phyloP scores from a whole-genome alignment of 2,329 filamentous ascomycete species.

The Stenocarpella maydis region DNA sequence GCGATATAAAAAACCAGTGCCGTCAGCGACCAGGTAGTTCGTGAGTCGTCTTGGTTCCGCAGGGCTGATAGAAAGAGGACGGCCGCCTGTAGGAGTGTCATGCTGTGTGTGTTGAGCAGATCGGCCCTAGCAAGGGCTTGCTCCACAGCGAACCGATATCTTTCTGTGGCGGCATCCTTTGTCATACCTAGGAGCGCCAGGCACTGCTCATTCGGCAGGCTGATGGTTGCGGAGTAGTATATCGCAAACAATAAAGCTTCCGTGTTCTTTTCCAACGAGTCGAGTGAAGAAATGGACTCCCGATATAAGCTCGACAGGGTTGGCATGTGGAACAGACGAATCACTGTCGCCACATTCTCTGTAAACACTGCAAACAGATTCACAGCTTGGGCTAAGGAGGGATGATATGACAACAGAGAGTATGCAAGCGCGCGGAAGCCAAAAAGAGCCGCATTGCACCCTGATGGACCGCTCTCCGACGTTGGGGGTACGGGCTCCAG shows the following conservation, averaged over 20 bases:
- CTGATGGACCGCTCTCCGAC: background rate
- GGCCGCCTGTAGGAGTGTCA: conserved; percentile 65
- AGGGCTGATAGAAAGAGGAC: conserved; percentile 60
- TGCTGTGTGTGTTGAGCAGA: conserved; percentile 63
- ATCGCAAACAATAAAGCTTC: conserved; percentile 55
- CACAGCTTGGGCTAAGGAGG: conserved; percentile 38
- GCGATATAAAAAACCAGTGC: conserved; percentile 62
- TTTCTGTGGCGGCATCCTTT: conserved; percentile 10
- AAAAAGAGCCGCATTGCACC: conserved; percentile 40
- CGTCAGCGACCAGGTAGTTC: conserved; percentile 66
- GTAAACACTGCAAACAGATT: conserved; percentile 39
- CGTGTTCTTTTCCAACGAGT: conserved; percentile 35
- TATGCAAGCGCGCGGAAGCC: conserved; percentile 40
- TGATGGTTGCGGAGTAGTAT: conserved; percentile 61
- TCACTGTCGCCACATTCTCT: conserved; percentile 41
- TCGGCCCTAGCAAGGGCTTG: conserved; percentile 64
- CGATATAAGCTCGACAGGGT: conserved; percentile 41
- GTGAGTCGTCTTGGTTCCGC: conserved; percentile 53
- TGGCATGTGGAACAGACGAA: conserved; percentile 44
- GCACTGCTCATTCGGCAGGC: conserved; percentile 60
- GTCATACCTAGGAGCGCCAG: conserved; percentile 18
- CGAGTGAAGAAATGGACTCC: conserved; percentile 37
- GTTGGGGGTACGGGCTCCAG: background rate
- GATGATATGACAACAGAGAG: conserved; percentile 40
- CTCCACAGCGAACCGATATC: conserved; percentile 57